Percentiles rank a stretch among this genome's conserved stretches.
Evolutionary conservation across 495 filamentous ascomycete species (phyloP).

Genomic region (Aspergillus baeticus): DNA sequence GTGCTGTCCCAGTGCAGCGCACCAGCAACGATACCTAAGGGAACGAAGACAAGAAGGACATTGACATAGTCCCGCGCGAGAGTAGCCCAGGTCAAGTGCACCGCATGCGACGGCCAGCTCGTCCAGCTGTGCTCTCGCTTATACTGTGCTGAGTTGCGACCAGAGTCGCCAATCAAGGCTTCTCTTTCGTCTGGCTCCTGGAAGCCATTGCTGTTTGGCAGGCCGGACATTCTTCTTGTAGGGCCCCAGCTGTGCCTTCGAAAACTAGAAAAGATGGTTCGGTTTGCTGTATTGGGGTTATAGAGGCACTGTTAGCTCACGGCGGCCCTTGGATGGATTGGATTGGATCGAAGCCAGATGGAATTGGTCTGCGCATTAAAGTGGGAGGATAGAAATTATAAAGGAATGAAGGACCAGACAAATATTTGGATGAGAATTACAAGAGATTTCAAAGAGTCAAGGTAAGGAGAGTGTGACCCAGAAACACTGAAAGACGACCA

Average conservation of each 20-base stretch:
- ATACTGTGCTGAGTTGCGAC: conserved; percentile 26
- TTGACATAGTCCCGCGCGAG: conserved; percentile 78
- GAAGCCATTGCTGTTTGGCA: conserved; percentile 28
- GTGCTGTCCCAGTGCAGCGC: conserved; percentile 69
- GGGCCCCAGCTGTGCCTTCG: conserved; percentile 36
- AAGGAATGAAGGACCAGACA: neutral
- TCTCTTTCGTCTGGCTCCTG: conserved; percentile 32
- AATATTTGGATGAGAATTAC: neutral
- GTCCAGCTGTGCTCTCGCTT: conserved; percentile 48
- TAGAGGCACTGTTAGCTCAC: conserved; percentile 9
- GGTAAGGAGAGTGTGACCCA: conserved; percentile 6
- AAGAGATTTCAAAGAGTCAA: neutral
- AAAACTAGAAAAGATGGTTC: conserved; percentile 30
- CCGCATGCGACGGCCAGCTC: conserved; percentile 53
- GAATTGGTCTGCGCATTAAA: neutral
- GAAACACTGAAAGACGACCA: conserved; percentile 16
- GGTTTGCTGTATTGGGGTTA: conserved; percentile 21
- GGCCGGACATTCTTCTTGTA: conserved; percentile 29
- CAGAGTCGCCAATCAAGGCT: conserved; percentile 27
- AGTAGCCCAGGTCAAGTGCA: conserved; percentile 51
- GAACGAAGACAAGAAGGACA: conserved; percentile 83
- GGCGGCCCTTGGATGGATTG: neutral
- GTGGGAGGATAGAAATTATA: neutral
- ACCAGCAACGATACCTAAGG: conserved; percentile 81
- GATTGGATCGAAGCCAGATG: neutral